Percentiles rank a stretch among this genome's conserved stretches.
These are phyloP conservation scores for Ceratocystis variospora DNA, from an alignment of 2,329 filamentous ascomycete genomes.

Conservation along the genomic window DNA sequence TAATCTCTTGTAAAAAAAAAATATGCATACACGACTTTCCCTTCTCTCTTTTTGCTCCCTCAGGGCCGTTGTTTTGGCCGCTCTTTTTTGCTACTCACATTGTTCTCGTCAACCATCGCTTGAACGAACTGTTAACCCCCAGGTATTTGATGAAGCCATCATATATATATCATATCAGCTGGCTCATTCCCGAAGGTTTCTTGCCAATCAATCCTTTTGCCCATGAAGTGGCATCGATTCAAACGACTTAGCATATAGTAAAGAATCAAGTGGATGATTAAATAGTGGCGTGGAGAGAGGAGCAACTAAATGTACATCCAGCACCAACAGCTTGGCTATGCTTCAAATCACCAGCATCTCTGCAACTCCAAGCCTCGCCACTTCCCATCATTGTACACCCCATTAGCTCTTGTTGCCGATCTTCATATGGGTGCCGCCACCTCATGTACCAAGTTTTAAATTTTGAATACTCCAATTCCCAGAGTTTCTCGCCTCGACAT, in stretches of 20 bases:
- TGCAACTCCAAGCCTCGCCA: background rate
- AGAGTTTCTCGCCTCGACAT: no score
- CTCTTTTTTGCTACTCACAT: no score
- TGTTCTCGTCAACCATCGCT: no score
- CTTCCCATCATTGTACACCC: background rate
- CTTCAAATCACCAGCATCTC: background rate
- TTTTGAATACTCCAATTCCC: conserved; percentile 15
- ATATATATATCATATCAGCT: no score
- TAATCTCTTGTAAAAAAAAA: conserved; percentile 1
- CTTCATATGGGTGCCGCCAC: background rate
- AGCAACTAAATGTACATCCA: background rate
- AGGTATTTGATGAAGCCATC: no score
- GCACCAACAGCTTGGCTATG: background rate
- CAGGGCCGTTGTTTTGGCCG: background rate
- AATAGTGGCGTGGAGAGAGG: background rate
- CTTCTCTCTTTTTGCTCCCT: background rate
- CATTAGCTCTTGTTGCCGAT: background rate
- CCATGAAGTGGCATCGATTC: no score
- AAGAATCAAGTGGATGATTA: background rate
- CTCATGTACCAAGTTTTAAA: conserved; percentile 18
- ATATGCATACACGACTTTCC: background rate
- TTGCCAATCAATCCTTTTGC: no score
- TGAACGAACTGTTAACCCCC: no score
- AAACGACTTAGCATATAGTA: background rate
- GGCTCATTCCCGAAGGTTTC: no score